Base-by-base conservation (phyloP, 2,329 filamentous ascomycete genomes). In the Aspergillus eucalypticola region DNA sequence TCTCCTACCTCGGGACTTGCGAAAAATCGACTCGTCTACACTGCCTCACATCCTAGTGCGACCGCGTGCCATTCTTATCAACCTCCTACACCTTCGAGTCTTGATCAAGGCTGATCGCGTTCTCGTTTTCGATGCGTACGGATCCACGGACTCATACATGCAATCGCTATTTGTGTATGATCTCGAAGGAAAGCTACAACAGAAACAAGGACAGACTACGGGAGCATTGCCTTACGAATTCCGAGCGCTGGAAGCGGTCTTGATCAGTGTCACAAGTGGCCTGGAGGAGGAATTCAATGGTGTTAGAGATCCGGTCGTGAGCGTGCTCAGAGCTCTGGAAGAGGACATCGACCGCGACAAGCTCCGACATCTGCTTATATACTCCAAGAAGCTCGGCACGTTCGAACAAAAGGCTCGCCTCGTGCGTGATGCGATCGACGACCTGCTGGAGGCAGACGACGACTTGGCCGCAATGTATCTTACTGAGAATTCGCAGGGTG, bases 151-250 rank as follows among this genome's bases (percentile, higher is more conserved):
- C 67, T 96, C 92, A 0, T 96, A 97, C 71, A 92, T 94, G 32
- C 95, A 98, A 75, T 96, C 92, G 3, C 87, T 95, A 13, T 99
- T 99, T 79, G 96, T 99, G 87, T 97, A 98, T 77, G 95, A 98
- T 72, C 81, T 99, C 19, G 92, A 98, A 75, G 91, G 91, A 11
- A 96, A 96, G 73, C 82, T 99, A 48, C 89, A 91, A 64, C 92
- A 96, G 72, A 94, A 92, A n/a, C 78, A 80, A 38, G 83, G 86
- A 15, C 72, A 70, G 53, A 66, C 68, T 4, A 68, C 72, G 5
- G 84, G 83, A 38, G 85, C 86, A 2, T 83, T 99, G 5, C 91
- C 95, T 0, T 99, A 99, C 76, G 95, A 99, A 75, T 96, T 98
- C 76, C 90, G 95, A 27, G 95, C 95, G 4, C 85, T 99, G 17